Conservation (phyloP, 306 rosid species). For the Betula pendula region DNA sequence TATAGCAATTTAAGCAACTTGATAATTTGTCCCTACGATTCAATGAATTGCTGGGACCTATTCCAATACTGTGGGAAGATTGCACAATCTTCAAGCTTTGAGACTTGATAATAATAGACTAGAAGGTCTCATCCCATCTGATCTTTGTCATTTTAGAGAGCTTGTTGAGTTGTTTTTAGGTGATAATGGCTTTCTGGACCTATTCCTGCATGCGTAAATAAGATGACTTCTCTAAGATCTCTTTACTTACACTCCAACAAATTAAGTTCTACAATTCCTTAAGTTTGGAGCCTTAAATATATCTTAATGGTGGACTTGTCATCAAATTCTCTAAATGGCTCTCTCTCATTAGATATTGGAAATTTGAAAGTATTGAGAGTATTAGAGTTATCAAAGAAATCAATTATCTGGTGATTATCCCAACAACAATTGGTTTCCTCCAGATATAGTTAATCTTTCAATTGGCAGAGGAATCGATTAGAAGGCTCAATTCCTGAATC, state of each 20-base stretch:
- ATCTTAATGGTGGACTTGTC: conserved; percentile 3
- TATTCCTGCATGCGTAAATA: neutral
- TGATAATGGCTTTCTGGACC: too few relatives aligned
- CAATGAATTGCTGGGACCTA: neutral
- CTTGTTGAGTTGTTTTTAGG: too few relatives aligned
- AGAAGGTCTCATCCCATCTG: too few relatives aligned
- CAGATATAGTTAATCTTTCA: conserved; percentile 18
- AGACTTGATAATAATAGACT: too few relatives aligned
- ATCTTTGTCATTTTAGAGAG: too few relatives aligned
- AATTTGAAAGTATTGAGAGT: conserved; percentile 2
- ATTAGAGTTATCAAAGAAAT: conserved; percentile 28
- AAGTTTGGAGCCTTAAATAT: conserved; percentile 1
- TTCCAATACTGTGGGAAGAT: neutral
- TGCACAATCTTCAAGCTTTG: neutral
- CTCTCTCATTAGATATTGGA: too few relatives aligned
- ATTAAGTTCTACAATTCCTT: conserved; percentile 1
- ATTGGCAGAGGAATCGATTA: conserved; percentile 23
- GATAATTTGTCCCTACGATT: fast-evolving
- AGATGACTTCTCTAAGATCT: neutral
- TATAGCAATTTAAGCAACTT: conserved; percentile 14
- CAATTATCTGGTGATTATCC: conserved; percentile 29
- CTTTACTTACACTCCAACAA: conserved; percentile 8
- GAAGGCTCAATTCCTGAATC: too few relatives aligned
- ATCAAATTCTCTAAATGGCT: conserved; percentile 22
- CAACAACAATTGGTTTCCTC: conserved; percentile 8